Evolutionary conservation across 2,329 filamentous ascomycete genomes (phyloP), one percentile per base, ranked within the genome.

Genomic region (Penicillium sp.): DNA sequence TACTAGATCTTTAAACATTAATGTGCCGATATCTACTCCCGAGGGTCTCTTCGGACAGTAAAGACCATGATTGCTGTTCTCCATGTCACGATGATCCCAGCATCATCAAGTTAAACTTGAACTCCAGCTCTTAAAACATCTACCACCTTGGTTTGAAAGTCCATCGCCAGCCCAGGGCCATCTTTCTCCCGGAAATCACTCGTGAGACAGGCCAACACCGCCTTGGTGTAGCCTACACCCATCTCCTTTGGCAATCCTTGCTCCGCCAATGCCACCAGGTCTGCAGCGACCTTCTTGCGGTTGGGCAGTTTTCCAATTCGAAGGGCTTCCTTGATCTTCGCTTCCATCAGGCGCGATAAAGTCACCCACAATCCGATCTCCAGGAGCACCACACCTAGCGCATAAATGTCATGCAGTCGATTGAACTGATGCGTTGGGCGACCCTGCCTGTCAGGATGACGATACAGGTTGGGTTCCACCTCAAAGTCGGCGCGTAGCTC

Each of bases 301-400:
- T 51, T 54, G 12, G 61, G 58, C 6, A 59, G 40, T 32, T 49
- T 51, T n/a, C 59, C 56, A 11, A 36, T 59, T n/a, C 39, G 51
- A 44, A 58, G 35, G 8, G 53, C 55, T 9, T 62, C 56, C 18
- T 54, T 47, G 27, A 60, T 62, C n/a, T 53, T 51, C 7, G 46
- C 46, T 32, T 59, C 55, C 36, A 65, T 61, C 8, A 67, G 44
- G 26, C 59, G 52, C 12, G 55, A 64, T 9, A 63, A 38, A 1
- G 63, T 64, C 45, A 56, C 43, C 43, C 43, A 45, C n/a, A 45
- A 13, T 11, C 43, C 43, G 24, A 45, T 45, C 9, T 45, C 57
- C 62, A 72, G 53, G 5, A 72, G 56, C 0, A 70, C 58, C 9
- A 71, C 67, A 4, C 68, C 69, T 9, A 71, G 52, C 4, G 66